These are phyloP conservation scores for Puccinia coronata DNA, from an alignment of 1,284 basidiomycete genomes.

Conservation along the genomic window DNA sequence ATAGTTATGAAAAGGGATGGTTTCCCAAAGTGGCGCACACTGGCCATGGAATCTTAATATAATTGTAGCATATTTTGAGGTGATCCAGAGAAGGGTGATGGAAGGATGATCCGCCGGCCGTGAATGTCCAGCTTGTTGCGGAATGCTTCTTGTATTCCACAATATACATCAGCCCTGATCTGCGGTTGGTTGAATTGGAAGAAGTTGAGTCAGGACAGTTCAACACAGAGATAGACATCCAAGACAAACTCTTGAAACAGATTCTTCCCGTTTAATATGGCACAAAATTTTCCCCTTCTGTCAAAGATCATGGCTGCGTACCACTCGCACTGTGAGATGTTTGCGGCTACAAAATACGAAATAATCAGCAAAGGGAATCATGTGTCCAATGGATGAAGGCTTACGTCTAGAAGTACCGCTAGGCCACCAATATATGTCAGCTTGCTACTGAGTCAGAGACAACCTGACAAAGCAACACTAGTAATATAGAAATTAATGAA, in stretches of 20 bases:
- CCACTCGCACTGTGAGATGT: not conserved
- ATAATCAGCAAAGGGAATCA: too few relatives aligned
- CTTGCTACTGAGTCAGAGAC: too few relatives aligned
- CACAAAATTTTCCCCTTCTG: not conserved
- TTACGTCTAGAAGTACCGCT: too few relatives aligned
- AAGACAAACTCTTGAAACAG: conserved; percentile 62
- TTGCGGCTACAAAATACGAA: too few relatives aligned
- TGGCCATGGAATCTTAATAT: conserved; percentile 26
- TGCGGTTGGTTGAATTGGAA: conserved; percentile 59
- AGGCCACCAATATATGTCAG: too few relatives aligned
- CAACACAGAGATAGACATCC: conserved; percentile 58
- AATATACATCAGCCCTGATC: not conserved
- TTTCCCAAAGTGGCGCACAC: not conserved
- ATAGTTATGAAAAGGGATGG: conserved; percentile 26
- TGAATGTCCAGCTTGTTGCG: not conserved
- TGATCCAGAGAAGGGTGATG: conserved; percentile 1
- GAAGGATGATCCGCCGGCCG: conserved; percentile 3
- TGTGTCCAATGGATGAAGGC: too few relatives aligned
- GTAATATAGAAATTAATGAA: too few relatives aligned
- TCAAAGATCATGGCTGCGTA: not conserved
- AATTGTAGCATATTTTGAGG: conserved; percentile 12
- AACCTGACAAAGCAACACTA: too few relatives aligned
- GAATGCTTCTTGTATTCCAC: not conserved
- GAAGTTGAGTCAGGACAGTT: conserved; percentile 55
- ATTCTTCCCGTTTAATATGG: conserved; percentile 9